Percentiles rank a stretch among this genome's conserved stretches.
These are phyloP conservation scores for Leptomonas pyrrhocoris DNA, from an alignment of 208 protist species.

Conservation along the genomic window DNA sequence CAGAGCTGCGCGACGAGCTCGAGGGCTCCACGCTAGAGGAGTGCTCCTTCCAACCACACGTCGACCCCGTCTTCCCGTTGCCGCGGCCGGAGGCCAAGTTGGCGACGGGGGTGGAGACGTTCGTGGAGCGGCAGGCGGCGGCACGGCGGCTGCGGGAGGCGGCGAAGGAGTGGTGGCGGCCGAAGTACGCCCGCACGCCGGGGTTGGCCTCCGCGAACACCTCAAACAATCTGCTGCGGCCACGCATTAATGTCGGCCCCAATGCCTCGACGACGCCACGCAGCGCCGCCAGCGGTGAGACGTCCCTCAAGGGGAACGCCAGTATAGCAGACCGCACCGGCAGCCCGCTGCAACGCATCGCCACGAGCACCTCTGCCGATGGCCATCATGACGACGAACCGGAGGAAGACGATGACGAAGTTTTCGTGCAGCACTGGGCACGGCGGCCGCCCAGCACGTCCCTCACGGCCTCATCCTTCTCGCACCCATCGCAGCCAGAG, in stretches of 20 bases:
- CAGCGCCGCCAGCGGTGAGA: background rate
- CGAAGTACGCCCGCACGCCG: conserved; percentile 24
- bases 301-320: background rate
- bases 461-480: conserved; percentile 33
- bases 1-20: conserved; percentile 41
- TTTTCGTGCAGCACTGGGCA: conserved; percentile 31
- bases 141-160: conserved; percentile 58
- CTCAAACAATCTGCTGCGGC: too few relatives aligned
- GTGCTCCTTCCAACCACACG: conserved; percentile 70
- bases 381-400: background rate
- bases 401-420: conserved; percentile 14
- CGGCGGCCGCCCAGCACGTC: conserved; percentile 20
- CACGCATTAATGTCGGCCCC: too few relatives aligned
- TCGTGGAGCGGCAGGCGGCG: conserved; percentile 60
- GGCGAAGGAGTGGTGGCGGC: conserved; percentile 63
- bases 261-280: too few relatives aligned
- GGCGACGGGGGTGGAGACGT: conserved; percentile 50
- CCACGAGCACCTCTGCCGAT: background rate
- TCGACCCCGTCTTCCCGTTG: conserved; percentile 57
- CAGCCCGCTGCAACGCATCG: background rate
- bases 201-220: background rate
- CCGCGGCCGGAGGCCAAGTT: conserved; percentile 23
- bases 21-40: conserved; percentile 38
- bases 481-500: conserved; percentile 26
- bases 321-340: background rate